Evolutionary conservation across 192 early-diverging fungal genomes (phyloP), one percentile per base, ranked within the genome.

Genomic region (Thoreauomyces humboldtii): DNA sequence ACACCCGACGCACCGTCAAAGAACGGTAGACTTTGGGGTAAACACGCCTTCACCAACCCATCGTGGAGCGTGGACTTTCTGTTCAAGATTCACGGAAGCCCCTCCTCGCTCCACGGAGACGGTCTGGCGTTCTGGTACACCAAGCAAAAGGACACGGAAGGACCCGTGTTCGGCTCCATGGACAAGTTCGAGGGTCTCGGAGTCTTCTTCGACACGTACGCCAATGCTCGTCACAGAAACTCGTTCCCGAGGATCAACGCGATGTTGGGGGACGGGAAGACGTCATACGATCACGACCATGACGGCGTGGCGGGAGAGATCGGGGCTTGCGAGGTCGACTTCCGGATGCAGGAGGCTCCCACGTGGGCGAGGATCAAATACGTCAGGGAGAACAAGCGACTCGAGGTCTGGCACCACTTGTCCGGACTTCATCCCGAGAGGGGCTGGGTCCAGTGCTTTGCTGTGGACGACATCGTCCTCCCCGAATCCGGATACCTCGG

Each of bases 61-160:
- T 80, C 84, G 34, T 95, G 89, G 88, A 78, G 91, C 70, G 70
- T 96, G 12, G 96, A 98, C 68, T 92, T 99, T 73, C 90, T 95
- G 73, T 95, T 97, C 77, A 87, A 87, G 57, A 86, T 99, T 9
- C 79, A 82, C 46, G 90, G 93, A 53, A 76, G 82, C 53, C 81
- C 86, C 52, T 74, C 84, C 15, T 82, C 81, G 42, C 76, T 99
- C 53, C 91, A 79, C 66, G 97, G 97, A 28, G 97, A 99, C 68
- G 97, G 97, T 6, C 91, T 99, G 74, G 97, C 94, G 19, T 86
- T 99, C 58, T 99, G 93, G 91, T 85, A 89, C 59, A 89, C 94
- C 19, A 82, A 83, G 60, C 86, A 95, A 38, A 75, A 77, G 34
- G 72, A 70, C 37, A 11, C 52, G 24, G 27, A n/a, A 29, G 81